A percentile compares a stretch with the other conserved stretches of the same genome.
phyloP scores from a whole-genome alignment of 2,329 filamentous ascomycete genomes.

The Ophiocordyceps camponoti-rufipedis region DNA sequence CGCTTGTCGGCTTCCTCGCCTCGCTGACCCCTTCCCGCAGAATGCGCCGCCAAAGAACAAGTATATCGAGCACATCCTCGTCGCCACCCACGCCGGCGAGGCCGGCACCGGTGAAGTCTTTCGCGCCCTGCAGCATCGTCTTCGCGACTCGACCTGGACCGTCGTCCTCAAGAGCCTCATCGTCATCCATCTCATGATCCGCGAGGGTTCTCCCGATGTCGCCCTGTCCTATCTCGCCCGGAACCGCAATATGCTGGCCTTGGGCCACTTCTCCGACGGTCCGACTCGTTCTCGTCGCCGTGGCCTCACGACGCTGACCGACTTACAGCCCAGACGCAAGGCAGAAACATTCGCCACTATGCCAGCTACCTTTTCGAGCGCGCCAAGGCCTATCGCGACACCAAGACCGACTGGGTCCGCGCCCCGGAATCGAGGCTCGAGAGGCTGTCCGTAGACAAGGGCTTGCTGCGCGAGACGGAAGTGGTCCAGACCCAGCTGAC shows the following conservation, averaged over 20 bases:
- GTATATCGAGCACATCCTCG: constrained; percentile 95
- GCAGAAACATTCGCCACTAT: constrained; percentile 85
- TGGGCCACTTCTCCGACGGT: constrained; percentile 89
- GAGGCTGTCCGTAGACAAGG: constrained; percentile 76
- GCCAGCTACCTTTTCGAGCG: constrained; percentile 71
- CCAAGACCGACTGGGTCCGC: constrained; percentile 79
- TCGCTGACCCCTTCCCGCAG: constrained; percentile 20
- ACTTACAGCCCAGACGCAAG: constrained; percentile 72
- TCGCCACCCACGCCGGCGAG: constrained; percentile 89
- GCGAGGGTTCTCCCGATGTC: constrained; percentile 79
- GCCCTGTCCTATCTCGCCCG: constrained; percentile 72
- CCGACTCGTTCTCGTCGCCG: constrained; percentile 15
- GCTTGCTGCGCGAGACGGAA: constrained; percentile 80
- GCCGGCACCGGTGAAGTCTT: constrained; percentile 93
- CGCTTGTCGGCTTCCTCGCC: background rate
- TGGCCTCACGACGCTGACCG: background rate
- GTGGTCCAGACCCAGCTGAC: constrained; percentile 74
- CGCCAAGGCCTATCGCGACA: constrained; percentile 65
- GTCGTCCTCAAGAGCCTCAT: constrained; percentile 96
- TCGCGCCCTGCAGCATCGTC: constrained; percentile 67
- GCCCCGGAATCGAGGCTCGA: constrained; percentile 69
- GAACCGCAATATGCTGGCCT: constrained; percentile 66
- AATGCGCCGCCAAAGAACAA: constrained; percentile 95
- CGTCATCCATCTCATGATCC: constrained; percentile 91
- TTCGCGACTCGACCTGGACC: constrained; percentile 98